These are phyloP conservation scores for Coemansia umbellata DNA, from an alignment of 192 early-diverging fungal genomes.

Conservation along the genomic window DNA sequence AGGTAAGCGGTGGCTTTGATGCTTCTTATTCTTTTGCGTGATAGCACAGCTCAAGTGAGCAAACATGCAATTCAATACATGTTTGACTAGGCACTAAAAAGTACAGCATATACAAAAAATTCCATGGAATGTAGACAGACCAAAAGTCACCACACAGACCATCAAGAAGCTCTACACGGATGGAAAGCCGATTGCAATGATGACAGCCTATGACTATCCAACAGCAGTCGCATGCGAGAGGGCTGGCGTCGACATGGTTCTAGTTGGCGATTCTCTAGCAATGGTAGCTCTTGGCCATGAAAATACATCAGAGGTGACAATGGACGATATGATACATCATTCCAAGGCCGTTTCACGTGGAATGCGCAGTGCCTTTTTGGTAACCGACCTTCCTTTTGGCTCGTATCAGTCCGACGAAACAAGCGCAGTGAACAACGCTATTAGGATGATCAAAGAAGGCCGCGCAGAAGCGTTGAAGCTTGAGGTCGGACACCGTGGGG, in stretches of 20 bases:
- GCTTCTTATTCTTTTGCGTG: no score
- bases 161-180: constrained; percentile 69
- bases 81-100: neutral
- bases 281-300: constrained; percentile 95
- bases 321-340: constrained; percentile 98
- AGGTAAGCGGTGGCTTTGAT: no score
- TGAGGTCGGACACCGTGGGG: constrained; percentile 88
- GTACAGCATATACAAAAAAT: neutral
- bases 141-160: constrained; percentile 85
- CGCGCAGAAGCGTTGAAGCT: constrained; percentile 93
- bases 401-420: constrained; percentile 77
- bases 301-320: constrained; percentile 77
- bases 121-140: constrained; percentile 36
- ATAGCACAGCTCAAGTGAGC: constrained; percentile 7
- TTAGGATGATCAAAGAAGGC: constrained; percentile 87
- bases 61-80: neutral
- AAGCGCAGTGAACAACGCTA: constrained; percentile 71
- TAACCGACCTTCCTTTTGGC: constrained; percentile 92
- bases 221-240: constrained; percentile 78
- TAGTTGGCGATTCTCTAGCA: constrained; percentile 94
- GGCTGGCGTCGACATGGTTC: constrained; percentile 77
- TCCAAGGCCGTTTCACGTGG: constrained; percentile 85
- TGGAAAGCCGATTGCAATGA: constrained; percentile 78
- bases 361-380: constrained; percentile 67
- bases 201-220: constrained; percentile 98